phyloP scores from a whole-genome alignment of 805 yeast genomes.

The Lipomyces yamadae region DNA sequence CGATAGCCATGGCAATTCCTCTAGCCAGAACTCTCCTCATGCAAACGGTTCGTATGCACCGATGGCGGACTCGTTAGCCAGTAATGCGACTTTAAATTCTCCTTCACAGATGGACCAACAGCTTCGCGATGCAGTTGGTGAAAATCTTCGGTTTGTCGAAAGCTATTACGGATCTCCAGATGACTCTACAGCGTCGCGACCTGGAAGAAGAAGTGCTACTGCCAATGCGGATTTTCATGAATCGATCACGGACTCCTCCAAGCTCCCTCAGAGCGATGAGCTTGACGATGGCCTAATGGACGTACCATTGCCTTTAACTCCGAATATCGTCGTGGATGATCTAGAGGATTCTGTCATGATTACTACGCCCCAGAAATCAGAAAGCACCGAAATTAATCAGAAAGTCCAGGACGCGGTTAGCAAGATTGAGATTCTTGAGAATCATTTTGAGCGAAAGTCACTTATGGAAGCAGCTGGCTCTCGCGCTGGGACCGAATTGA shows the following conservation, averaged over 20 bases:
- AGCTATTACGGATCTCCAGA: constrained; percentile 42
- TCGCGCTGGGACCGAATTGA: constrained; percentile 21
- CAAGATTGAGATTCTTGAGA: constrained; percentile 38
- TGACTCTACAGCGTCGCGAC: not conserved
- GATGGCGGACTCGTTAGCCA: not conserved
- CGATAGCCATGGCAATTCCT: constrained; percentile 4
- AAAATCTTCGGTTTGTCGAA: constrained; percentile 43
- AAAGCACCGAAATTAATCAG: not conserved
- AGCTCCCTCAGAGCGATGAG: not conserved
- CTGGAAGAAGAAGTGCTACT: not conserved
- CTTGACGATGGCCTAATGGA: constrained; percentile 12
- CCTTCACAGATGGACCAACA: constrained; percentile 10
- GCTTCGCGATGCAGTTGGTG: constrained; percentile 29
- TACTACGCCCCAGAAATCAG: not conserved
- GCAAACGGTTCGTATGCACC: not conserved
- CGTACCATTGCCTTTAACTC: constrained; percentile 11
- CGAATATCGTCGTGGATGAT: constrained; percentile 4
- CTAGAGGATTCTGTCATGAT: not conserved
- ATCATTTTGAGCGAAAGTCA: constrained; percentile 40
- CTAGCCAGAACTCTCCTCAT: not conserved
- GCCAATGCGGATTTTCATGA: constrained; percentile 2
- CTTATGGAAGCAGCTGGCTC: constrained; percentile 33
- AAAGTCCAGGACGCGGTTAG: constrained; percentile 24
- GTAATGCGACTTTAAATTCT: constrained; percentile 1
- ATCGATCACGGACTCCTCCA: constrained; percentile 8